Conservation (phyloP, 768 basidiomycete species). For the Gloeophyllum trabeum region DNA sequence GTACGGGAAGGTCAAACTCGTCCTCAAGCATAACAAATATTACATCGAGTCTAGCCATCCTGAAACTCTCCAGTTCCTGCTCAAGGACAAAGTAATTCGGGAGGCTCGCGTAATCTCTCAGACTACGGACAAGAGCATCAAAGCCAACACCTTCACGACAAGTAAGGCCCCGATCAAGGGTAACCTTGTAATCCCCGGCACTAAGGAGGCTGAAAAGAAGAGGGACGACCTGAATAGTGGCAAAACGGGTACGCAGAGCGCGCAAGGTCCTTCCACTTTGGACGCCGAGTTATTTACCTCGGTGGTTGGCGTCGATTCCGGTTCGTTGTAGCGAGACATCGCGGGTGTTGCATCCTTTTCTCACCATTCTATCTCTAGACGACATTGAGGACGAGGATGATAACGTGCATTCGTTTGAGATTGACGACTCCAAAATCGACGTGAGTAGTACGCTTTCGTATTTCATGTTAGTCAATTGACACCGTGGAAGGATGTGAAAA, state of each 20-base stretch:
- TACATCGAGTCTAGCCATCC: slow-evolving; percentile 94
- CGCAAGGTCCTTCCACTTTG: slow-evolving; percentile 17
- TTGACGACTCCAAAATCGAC: slow-evolving; percentile 89
- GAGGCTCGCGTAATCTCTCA: slow-evolving; percentile 71
- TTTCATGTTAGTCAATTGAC: background rate
- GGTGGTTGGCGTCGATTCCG: slow-evolving; percentile 89
- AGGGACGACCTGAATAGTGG: slow-evolving; percentile 41
- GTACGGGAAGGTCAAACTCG: slow-evolving; percentile 97
- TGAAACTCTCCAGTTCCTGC: slow-evolving; percentile 77
- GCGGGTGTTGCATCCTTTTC: background rate
- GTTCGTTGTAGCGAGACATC: slow-evolving; percentile 26
- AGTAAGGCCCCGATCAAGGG: slow-evolving; percentile 77
- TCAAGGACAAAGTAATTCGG: slow-evolving; percentile 80
- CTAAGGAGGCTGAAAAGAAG: slow-evolving; percentile 61
- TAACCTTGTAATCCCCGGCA: slow-evolving; percentile 80
- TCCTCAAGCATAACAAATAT: slow-evolving; percentile 96
- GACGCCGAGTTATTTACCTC: slow-evolving; percentile 87
- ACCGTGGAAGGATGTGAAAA: slow-evolving; percentile 73
- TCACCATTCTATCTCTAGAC: slow-evolving; percentile 33
- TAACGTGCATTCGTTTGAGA: slow-evolving; percentile 94
- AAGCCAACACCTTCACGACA: slow-evolving; percentile 65
- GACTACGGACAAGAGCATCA: slow-evolving; percentile 64
- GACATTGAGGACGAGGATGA: slow-evolving; percentile 98
- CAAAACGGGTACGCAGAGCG: slow-evolving; percentile 14
- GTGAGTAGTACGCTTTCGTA: slow-evolving; percentile 27